Evolutionary conservation across 2,329 filamentous ascomycete genomes (phyloP).

Genomic region (Ambrosiella xylebori): DNA sequence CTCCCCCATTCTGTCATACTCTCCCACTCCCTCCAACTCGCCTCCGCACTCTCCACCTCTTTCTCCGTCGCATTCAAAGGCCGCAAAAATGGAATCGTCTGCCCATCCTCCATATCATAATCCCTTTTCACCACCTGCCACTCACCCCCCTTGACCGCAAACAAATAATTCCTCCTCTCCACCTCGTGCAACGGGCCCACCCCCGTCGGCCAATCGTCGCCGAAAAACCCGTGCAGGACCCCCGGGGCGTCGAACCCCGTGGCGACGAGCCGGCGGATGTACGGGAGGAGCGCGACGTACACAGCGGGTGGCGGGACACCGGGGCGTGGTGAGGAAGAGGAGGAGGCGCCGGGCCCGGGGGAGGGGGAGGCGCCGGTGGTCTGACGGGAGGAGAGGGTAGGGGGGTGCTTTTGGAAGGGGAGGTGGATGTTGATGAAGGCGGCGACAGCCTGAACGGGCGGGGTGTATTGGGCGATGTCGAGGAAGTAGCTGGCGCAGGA

Average conservation of each 20-base stretch:
- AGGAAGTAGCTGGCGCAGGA: constrained; percentile 84
- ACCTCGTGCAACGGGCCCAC: constrained; percentile 71
- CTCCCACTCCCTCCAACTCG: constrained; percentile 83
- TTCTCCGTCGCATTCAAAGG: constrained; percentile 63
- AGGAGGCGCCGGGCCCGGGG: constrained; percentile 17
- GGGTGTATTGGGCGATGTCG: constrained; percentile 73
- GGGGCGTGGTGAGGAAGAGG: constrained; percentile 14
- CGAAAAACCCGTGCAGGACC: constrained; percentile 90
- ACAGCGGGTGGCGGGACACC: constrained; percentile 8
- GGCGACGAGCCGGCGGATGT: constrained; percentile 74
- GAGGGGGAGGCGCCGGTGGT: constrained; percentile 20
- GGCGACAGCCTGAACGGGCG: constrained; percentile 69
- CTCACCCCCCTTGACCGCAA: constrained; percentile 79
- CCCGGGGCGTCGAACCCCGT: constrained; percentile 78
- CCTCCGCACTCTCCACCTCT: constrained; percentile 70
- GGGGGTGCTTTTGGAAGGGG: constrained; percentile 53
- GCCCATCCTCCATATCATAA: constrained; percentile 73
- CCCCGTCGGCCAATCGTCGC: constrained; percentile 74
- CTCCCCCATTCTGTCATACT: constrained; percentile 86
- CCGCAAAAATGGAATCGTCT: constrained; percentile 73
- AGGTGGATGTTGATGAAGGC: constrained; percentile 84
- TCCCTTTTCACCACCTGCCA: constrained; percentile 80
- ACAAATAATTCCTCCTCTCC: constrained; percentile 85
- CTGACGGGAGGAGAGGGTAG: constrained; percentile 17
- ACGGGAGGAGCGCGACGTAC: constrained; percentile 60